These are phyloP conservation scores for Lanmaoa pseudosensibilis DNA, from an alignment of 768 basidiomycete genomes.

Conservation along the genomic window DNA sequence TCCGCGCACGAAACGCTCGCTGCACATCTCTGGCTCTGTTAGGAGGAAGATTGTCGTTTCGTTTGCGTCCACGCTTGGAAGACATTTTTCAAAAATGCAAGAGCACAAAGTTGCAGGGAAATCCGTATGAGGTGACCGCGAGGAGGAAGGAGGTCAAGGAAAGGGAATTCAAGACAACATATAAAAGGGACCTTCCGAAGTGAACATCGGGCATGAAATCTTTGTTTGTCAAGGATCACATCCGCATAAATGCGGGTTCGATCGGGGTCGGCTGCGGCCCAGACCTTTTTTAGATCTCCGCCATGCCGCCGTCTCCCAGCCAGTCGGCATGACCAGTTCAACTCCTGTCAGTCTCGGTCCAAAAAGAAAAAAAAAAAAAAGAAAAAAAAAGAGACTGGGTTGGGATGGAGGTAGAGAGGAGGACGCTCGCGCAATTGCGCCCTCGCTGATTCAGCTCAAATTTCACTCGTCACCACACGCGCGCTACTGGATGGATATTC, in stretches of 20 bases:
- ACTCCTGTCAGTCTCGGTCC: constrained; percentile 25
- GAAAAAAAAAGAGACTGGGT: neutral
- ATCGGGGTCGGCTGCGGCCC: constrained; percentile 39
- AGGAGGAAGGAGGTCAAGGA: constrained; percentile 33
- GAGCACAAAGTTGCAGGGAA: constrained; percentile 9
- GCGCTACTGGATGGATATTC: neutral
- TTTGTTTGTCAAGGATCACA: constrained; percentile 37
- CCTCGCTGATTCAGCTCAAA: neutral
- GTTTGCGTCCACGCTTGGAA: constrained; percentile 83
- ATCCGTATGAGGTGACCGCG: constrained; percentile 30
- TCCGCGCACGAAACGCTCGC: constrained; percentile 83
- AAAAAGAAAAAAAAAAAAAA: constrained; percentile 1
- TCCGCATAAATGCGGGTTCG: constrained; percentile 37
- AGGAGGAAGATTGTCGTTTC: constrained; percentile 63
- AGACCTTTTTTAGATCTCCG: constrained; percentile 38
- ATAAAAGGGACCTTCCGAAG: constrained; percentile 39
- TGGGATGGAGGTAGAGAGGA: neutral
- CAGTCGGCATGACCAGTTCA: constrained; percentile 8
- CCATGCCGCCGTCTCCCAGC: constrained; percentile 27
- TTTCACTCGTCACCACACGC: neutral
- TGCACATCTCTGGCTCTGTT: constrained; percentile 84
- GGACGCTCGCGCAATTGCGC: neutral
- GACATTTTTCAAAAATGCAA: constrained; percentile 51
- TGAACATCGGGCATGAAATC: constrained; percentile 34
- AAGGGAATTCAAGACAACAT: constrained; percentile 39